A percentile compares a stretch with the other conserved stretches of the same genome.
phyloP scores from a whole-genome alignment of 2,329 filamentous ascomycete genomes.

The Penicillium sp. region DNA sequence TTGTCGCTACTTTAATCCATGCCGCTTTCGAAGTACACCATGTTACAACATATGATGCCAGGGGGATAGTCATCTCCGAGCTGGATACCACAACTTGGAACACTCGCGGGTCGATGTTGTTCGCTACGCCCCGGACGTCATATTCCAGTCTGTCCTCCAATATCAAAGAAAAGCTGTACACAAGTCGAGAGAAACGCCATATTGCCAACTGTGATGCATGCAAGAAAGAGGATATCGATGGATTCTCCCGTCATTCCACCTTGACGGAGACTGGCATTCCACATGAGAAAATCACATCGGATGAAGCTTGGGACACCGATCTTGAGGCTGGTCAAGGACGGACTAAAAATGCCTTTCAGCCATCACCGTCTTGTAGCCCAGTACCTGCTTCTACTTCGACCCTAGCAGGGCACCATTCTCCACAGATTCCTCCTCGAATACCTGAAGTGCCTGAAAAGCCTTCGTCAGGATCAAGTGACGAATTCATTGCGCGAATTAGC shows the following conservation, averaged over 20 bases:
- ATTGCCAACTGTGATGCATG: constrained; percentile 55
- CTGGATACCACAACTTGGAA: constrained; percentile 37
- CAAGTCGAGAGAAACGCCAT: constrained; percentile 36
- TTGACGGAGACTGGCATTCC: constrained; percentile 14
- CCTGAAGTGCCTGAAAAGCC: constrained; percentile 3
- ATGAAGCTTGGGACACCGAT: not conserved
- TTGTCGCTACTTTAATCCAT: constrained; percentile 42
- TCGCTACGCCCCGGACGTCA: constrained; percentile 21
- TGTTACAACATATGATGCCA: constrained; percentile 41
- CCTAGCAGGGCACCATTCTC: not conserved
- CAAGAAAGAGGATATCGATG: constrained; percentile 40
- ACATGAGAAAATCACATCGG: constrained; percentile 12
- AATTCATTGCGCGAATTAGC: constrained; percentile 41
- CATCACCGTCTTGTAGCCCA: not conserved
- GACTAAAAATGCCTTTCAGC: constrained; percentile 1
- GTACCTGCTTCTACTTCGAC: constrained; percentile 1
- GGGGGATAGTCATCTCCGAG: constrained; percentile 33
- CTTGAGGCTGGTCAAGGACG: not conserved
- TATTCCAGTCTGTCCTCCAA: constrained; percentile 21
- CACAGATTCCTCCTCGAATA: constrained; percentile 1
- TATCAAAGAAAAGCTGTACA: constrained; percentile 19
- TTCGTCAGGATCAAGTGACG: constrained; percentile 3
- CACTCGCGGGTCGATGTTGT: constrained; percentile 25
- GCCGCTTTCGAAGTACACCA: constrained; percentile 50
- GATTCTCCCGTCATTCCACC: constrained; percentile 13